phyloP scores from a whole-genome alignment of 2,329 filamentous ascomycete species.

The Phyllachora maydis region DNA sequence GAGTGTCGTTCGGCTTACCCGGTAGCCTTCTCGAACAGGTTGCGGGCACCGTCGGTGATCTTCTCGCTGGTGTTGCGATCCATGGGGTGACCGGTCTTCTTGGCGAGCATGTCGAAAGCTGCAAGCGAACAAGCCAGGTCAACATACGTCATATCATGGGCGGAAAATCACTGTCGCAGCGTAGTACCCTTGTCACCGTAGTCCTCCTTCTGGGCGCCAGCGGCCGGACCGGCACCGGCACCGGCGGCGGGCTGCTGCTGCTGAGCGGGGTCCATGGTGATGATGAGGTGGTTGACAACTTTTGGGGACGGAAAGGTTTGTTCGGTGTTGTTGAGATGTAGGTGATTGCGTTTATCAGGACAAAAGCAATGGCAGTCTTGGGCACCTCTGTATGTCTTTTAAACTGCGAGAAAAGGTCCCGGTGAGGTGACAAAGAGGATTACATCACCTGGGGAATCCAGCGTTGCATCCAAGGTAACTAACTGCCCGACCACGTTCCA shows the following conservation, averaged over 20 bases:
- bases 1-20: slow-evolving; percentile 9
- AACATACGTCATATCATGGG: neutral
- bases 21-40: slow-evolving; percentile 15
- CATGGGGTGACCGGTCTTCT: slow-evolving; percentile 1
- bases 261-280: neutral
- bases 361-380: too few relatives aligned
- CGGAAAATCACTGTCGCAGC: neutral
- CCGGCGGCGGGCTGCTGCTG: neutral
- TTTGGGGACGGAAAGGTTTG: neutral
- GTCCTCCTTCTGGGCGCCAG: neutral
- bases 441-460: too few relatives aligned
- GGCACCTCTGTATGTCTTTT: too few relatives aligned
- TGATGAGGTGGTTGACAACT: neutral
- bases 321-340: too few relatives aligned
- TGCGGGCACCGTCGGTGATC: slow-evolving; percentile 13
- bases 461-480: too few relatives aligned
- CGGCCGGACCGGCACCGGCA: too few relatives aligned
- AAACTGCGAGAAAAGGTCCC: too few relatives aligned
- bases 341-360: too few relatives aligned
- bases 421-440: too few relatives aligned
- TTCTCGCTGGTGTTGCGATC: slow-evolving; percentile 4
- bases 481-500: too few relatives aligned
- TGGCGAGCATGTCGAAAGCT: slow-evolving; percentile 1
- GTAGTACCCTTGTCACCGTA: slow-evolving; percentile 1
- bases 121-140: neutral